Percentiles rank a stretch among this genome's conserved stretches.
Evolutionary conservation across 2,329 filamentous ascomycete species (phyloP).

Genomic region (Aspergillus hortae): DNA sequence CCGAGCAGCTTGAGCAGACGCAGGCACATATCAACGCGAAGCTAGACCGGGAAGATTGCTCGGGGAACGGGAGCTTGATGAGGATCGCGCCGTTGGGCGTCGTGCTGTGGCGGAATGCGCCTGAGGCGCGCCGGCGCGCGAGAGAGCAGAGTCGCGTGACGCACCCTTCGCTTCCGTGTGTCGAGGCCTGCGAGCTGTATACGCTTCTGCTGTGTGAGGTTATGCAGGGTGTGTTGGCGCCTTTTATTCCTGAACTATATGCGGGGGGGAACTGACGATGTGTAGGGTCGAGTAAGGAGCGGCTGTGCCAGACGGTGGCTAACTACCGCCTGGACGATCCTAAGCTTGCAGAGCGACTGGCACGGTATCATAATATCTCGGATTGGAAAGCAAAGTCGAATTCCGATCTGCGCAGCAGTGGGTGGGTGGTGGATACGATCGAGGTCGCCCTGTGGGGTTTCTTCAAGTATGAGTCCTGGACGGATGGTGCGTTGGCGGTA

Average conservation of each 20-base stretch:
- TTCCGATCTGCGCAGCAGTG: conserved; percentile 31
- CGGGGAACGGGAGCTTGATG: conserved; percentile 45
- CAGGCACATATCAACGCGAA: conserved; percentile 16
- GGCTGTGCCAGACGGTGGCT: conserved; percentile 6
- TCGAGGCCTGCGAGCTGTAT: conserved; percentile 41
- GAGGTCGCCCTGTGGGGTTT: conserved; percentile 44
- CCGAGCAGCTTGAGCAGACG: conserved; percentile 2
- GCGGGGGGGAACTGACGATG: background rate
- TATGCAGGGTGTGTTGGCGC: conserved; percentile 21
- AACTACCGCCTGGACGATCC: conserved; percentile 11
- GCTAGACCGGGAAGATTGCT: conserved; percentile 15
- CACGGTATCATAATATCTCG: conserved; percentile 10
- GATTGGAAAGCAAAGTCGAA: conserved; percentile 24
- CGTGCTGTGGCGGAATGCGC: conserved; percentile 21
- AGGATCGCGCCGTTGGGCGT: conserved; percentile 38
- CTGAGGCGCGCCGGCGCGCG: conserved; percentile 22
- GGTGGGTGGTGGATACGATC: conserved; percentile 42
- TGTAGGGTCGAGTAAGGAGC: conserved; percentile 15
- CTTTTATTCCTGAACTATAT: conserved; percentile 5
- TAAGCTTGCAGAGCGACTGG: conserved; percentile 8
- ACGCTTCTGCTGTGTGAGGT: conserved; percentile 28
- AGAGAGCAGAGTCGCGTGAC: conserved; percentile 30
- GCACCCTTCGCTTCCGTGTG: conserved; percentile 37
- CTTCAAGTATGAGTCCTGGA: conserved; percentile 36
- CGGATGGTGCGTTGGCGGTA: conserved; percentile 36